Percentiles rank a stretch among this genome's conserved stretches.
Evolutionary conservation across 176 grass and related monocot species (phyloP).

Genomic region (Microstegium vimineum): DNA sequence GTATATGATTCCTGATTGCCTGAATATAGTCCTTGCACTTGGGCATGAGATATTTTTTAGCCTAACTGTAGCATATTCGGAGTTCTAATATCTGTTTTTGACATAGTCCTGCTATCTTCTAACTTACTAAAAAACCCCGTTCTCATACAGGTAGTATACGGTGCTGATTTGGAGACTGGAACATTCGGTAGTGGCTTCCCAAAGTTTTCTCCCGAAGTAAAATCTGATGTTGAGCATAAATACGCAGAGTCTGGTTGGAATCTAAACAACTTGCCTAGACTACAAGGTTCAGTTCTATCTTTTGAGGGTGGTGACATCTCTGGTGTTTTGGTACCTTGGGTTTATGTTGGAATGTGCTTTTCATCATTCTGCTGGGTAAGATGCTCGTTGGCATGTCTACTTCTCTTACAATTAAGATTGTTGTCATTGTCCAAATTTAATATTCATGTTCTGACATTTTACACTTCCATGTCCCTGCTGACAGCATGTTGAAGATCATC

Average conservation of each 20-base stretch:
- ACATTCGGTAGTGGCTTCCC: constrained; percentile 83
- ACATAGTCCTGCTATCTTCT: neutral
- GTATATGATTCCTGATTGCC: neutral
- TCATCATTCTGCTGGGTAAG: constrained; percentile 99
- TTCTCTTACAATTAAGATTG: neutral
- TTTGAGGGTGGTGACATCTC: constrained; percentile 86
- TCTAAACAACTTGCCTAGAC: constrained; percentile 81
- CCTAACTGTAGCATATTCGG: neutral
- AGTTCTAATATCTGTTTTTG: neutral
- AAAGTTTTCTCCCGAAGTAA: constrained; percentile 41
- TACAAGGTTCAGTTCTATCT: constrained; percentile 84
- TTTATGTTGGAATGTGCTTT: constrained; percentile 97
- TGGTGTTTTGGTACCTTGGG: constrained; percentile 90
- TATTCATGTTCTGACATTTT: constrained; percentile 6
- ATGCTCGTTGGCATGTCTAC: neutral
- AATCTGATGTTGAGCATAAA: constrained; percentile 55
- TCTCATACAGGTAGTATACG: constrained; percentile 64
- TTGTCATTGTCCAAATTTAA: neutral
- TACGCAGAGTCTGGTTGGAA: constrained; percentile 82
- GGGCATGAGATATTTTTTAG: neutral
- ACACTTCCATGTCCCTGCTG: constrained; percentile 1
- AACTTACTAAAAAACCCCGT: neutral
- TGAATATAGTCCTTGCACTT: neutral
- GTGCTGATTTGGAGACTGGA: constrained; percentile 82
- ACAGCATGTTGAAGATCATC: constrained; percentile 97